phyloP scores from a whole-genome alignment of 768 basidiomycete species.

The Podaxis mareebaensis region DNA sequence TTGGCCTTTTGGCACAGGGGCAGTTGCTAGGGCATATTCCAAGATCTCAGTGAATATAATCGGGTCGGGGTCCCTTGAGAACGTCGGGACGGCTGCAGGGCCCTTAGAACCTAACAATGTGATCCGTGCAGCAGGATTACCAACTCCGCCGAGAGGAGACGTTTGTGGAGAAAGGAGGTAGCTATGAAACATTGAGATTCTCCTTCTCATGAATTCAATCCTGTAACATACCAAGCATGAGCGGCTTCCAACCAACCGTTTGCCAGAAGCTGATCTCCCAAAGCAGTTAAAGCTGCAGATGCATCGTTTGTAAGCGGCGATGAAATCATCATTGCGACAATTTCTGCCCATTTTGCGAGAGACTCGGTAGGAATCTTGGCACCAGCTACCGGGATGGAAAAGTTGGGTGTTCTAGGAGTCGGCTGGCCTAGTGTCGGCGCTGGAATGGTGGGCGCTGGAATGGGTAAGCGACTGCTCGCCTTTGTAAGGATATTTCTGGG shows the following conservation, averaged over 20 bases:
- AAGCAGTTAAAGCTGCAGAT: constrained; percentile 72
- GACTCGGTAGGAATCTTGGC: constrained; percentile 60
- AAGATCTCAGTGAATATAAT: constrained; percentile 86
- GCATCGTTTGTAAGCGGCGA: constrained; percentile 69
- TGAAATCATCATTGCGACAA: constrained; percentile 78
- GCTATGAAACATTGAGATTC: constrained; percentile 38
- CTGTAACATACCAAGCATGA: constrained; percentile 76
- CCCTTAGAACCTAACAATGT: constrained; percentile 71
- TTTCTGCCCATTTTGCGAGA: constrained; percentile 82
- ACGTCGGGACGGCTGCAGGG: constrained; percentile 50
- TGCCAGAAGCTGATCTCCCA: constrained; percentile 79
- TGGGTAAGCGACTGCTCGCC: constrained; percentile 32
- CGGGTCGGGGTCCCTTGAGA: constrained; percentile 68
- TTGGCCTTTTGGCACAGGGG: constrained; percentile 76
- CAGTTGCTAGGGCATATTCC: constrained; percentile 86
- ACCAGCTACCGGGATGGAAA: constrained; percentile 43
- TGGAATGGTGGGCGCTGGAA: constrained; percentile 35
- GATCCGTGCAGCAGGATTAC: constrained; percentile 65
- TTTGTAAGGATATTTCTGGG: constrained; percentile 56
- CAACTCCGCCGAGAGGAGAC: constrained; percentile 69
- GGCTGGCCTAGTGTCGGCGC: constrained; percentile 25
- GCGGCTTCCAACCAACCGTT: constrained; percentile 82
- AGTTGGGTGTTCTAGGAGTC: constrained; percentile 68
- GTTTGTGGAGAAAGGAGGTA: constrained; percentile 88
- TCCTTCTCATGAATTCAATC: background rate